A percentile compares a stretch with the other conserved stretches of the same genome.
Conservation (phyloP, 352 stramenopile species). For the Lagenidium giganteum region DNA sequence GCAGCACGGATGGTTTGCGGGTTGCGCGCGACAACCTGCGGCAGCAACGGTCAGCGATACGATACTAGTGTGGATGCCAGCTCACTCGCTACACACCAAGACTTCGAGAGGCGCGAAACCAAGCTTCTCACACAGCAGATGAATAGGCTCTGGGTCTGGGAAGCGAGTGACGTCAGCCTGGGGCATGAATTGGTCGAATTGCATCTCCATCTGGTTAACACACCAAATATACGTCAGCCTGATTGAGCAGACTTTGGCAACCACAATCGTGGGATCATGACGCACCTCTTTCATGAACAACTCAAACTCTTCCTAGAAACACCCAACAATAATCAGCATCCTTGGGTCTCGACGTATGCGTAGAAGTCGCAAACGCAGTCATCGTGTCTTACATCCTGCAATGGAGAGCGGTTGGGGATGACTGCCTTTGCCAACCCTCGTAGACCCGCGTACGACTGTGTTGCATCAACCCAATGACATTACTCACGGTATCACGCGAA, state of each 20-base stretch:
- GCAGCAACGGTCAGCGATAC: neutral
- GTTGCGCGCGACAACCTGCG: slow-evolving; percentile 38
- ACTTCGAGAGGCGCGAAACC: slow-evolving; percentile 46
- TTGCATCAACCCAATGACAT: neutral
- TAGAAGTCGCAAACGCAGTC: neutral
- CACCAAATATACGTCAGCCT: too few relatives aligned
- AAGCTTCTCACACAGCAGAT: slow-evolving; percentile 41
- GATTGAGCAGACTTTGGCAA: neutral
- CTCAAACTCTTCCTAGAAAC: slow-evolving; percentile 48
- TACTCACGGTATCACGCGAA: too few relatives aligned
- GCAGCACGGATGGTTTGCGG: slow-evolving; percentile 50
- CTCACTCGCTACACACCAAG: slow-evolving; percentile 21
- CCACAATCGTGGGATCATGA: neutral
- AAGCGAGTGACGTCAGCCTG: slow-evolving; percentile 39
- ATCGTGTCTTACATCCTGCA: slow-evolving; percentile 38
- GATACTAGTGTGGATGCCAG: neutral
- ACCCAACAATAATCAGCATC: neutral
- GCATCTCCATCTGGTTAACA: slow-evolving; percentile 43
- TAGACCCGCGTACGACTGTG: slow-evolving; percentile 53
- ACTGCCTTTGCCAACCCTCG: slow-evolving; percentile 58
- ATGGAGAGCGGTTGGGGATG: slow-evolving; percentile 34
- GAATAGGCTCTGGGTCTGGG: slow-evolving; percentile 39
- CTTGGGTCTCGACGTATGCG: neutral
- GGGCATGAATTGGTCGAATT: slow-evolving; percentile 58
- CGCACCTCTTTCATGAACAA: slow-evolving; percentile 63